Evolutionary conservation across 257 asterid species (phyloP).

Genomic region (Solanum boliviense): DNA sequence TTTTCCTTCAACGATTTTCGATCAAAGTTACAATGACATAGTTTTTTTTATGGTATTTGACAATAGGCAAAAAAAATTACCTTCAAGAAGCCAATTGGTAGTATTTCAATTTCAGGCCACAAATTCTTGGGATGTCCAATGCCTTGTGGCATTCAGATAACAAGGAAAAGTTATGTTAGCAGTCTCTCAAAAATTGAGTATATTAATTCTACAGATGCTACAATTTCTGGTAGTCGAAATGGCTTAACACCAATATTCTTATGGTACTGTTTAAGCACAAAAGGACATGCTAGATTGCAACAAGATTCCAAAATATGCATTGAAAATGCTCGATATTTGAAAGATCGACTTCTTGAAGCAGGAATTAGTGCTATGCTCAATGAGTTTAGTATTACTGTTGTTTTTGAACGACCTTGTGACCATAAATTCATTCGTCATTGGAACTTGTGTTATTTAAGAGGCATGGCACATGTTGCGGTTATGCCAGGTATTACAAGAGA

Average conservation of each 20-base stretch:
- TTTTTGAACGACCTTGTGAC: slow-evolving; percentile 3
- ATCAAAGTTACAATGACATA: neutral
- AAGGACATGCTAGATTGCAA: neutral
- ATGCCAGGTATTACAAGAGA: neutral
- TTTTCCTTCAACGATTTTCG: neutral
- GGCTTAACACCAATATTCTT: neutral
- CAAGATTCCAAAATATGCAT: neutral
- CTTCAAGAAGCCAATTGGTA: neutral
- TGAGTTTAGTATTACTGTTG: slow-evolving; percentile 3
- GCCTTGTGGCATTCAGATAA: neutral
- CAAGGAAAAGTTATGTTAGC: neutral
- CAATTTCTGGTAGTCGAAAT: neutral
- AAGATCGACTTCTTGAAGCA: neutral
- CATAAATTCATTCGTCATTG: neutral
- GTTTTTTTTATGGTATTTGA: neutral
- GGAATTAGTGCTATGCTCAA: neutral
- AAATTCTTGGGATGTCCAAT: neutral
- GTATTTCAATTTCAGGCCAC: neutral
- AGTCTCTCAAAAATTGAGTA: neutral
- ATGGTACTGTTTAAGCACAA: neutral
- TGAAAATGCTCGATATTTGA: neutral
- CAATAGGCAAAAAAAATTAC: neutral
- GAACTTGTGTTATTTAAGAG: slow-evolving; percentile 1
- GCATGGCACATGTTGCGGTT: slow-evolving; percentile 6
- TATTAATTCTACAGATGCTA: neutral